Conservation (phyloP, 768 basidiomycete genomes). For the Suillus subluteus region DNA sequence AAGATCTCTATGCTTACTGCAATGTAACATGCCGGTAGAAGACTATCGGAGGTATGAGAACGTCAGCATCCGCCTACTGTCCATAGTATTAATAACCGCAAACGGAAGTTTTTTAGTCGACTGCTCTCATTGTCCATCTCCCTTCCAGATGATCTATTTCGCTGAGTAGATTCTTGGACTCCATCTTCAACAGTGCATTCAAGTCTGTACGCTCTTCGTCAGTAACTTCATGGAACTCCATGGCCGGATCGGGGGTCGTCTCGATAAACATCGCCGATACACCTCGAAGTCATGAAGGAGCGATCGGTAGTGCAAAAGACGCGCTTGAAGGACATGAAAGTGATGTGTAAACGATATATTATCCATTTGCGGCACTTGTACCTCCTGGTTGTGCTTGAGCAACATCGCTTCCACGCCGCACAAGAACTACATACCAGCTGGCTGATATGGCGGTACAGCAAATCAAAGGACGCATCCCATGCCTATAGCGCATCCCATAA, state of each 20-base stretch:
- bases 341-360: slow-evolving; percentile 41
- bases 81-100: slow-evolving; percentile 52
- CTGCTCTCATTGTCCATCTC: slow-evolving; percentile 15
- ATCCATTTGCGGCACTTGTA: not conserved
- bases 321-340: slow-evolving; percentile 52
- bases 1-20: not conserved
- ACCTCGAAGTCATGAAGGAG: slow-evolving; percentile 51
- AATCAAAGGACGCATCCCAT: slow-evolving; percentile 49
- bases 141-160: slow-evolving; percentile 40
- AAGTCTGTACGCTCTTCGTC: slow-evolving; percentile 11
- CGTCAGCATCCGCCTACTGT: slow-evolving; percentile 47
- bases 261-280: slow-evolving; percentile 46
- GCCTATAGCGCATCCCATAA: slow-evolving; percentile 56
- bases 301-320: slow-evolving; percentile 49
- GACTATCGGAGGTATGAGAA: slow-evolving; percentile 53
- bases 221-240: slow-evolving; percentile 5
- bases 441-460: slow-evolving; percentile 48
- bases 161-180: slow-evolving; percentile 34
- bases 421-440: slow-evolving; percentile 40
- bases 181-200: slow-evolving; percentile 24
- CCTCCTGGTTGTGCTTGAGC: not conserved
- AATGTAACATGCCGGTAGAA: slow-evolving; percentile 52
- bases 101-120: slow-evolving; percentile 32
- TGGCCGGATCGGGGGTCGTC: slow-evolving; percentile 39
- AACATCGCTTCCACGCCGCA: slow-evolving; percentile 3